Evolutionary conservation across 345 rosid genomes (phyloP).

Genomic region (Moringa oleifera): DNA sequence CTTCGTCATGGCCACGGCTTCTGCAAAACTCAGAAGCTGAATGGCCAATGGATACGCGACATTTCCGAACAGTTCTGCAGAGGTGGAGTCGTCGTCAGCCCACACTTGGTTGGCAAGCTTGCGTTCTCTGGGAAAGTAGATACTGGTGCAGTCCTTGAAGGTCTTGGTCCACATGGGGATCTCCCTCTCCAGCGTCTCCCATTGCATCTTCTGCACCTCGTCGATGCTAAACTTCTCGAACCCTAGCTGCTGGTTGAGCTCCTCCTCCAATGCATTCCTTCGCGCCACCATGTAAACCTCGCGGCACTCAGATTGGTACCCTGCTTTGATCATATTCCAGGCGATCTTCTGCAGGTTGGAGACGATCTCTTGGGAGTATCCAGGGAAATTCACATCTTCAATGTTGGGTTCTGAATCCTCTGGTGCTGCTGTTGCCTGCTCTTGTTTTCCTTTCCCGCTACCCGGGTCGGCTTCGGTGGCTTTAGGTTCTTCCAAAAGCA

Average conservation of each 20-base stretch:
- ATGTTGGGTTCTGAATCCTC: conserved; percentile 15
- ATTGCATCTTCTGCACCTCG: conserved; percentile 69
- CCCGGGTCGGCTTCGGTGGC: conserved; percentile 6
- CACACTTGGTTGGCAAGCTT: conserved; percentile 48
- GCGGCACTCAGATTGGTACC: conserved; percentile 65
- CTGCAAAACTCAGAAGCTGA: conserved; percentile 68
- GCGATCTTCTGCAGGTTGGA: conserved; percentile 47
- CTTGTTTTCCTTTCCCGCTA: neutral
- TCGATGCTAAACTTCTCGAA: conserved; percentile 76
- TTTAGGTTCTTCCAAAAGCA: conserved; percentile 34
- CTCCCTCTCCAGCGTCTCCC: conserved; percentile 74
- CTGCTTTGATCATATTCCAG: conserved; percentile 53
- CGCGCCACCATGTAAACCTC: conserved; percentile 54
- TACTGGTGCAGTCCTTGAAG: conserved; percentile 47
- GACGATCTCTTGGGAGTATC: conserved; percentile 41
- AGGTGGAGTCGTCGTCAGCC: conserved; percentile 22
- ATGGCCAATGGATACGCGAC: conserved; percentile 46
- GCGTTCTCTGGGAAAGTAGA: conserved; percentile 51
- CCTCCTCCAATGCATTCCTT: conserved; percentile 48
- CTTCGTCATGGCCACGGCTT: conserved; percentile 68
- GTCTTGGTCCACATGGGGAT: conserved; percentile 62
- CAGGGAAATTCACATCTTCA: conserved; percentile 20
- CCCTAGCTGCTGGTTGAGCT: conserved; percentile 38
- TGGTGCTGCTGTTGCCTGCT: conserved; percentile 14
- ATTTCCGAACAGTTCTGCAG: conserved; percentile 42